These are phyloP conservation scores for Proliferodiscus dingleyae DNA, from an alignment of 2,329 filamentous ascomycete species.

Conservation along the genomic window DNA sequence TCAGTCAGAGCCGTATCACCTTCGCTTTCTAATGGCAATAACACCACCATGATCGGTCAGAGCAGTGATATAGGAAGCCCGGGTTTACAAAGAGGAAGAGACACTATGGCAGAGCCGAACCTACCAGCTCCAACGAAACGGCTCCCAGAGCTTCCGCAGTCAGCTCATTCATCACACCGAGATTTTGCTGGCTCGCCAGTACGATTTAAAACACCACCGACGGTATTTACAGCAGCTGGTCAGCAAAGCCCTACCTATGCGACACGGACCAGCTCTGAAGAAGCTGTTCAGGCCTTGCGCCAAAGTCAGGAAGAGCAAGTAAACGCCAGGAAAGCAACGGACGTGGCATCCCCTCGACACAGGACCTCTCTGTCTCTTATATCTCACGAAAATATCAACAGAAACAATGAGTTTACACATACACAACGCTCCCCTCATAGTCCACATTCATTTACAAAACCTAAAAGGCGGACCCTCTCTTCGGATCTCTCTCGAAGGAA, in stretches of 20 bases:
- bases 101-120: background rate
- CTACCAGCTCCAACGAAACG: background rate
- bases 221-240: too few relatives aligned
- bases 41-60: conserved; percentile 9
- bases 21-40: conserved; percentile 3
- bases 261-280: too few relatives aligned
- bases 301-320: conserved; percentile 22
- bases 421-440: background rate
- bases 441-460: too few relatives aligned
- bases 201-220: background rate
- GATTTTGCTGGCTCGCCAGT: background rate
- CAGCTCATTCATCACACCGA: background rate
- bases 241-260: too few relatives aligned
- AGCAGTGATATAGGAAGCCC: conserved; percentile 6
- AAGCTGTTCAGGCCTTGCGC: background rate
- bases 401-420: too few relatives aligned
- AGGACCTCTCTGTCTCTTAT: background rate
- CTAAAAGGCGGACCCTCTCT: background rate
- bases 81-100: conserved; percentile 5
- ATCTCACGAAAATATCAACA: background rate
- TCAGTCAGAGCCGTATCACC: background rate
- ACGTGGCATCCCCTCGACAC: conserved; percentile 18
- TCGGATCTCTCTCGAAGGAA: background rate
- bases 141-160: background rate
- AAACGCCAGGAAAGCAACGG: conserved; percentile 19